Percentiles rank a stretch among this genome's conserved stretches.
Evolutionary conservation across 495 filamentous ascomycete genomes (phyloP).

Genomic region (Aspergillus homomorphus): DNA sequence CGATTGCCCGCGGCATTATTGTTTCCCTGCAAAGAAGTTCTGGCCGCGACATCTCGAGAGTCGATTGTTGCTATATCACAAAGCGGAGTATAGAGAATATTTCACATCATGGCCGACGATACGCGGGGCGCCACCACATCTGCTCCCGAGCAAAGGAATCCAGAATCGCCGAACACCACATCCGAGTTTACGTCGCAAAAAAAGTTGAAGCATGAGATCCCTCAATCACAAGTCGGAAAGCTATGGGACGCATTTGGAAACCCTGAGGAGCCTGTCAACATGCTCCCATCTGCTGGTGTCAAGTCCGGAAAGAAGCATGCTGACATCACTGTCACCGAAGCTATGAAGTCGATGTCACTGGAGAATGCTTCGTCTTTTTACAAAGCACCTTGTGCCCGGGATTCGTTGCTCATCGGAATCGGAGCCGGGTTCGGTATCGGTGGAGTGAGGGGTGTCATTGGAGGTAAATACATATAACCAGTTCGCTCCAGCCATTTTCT

Average conservation of each 20-base stretch:
- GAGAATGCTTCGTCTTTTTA: conserved; percentile 72
- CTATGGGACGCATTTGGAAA: conserved; percentile 51
- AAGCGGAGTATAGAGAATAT: background rate
- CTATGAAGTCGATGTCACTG: conserved; percentile 59
- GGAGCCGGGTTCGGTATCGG: conserved; percentile 71
- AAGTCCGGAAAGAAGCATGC: conserved; percentile 42
- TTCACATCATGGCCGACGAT: conserved; percentile 56
- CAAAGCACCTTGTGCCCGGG: conserved; percentile 77
- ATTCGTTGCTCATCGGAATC: conserved; percentile 80
- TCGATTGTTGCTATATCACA: background rate
- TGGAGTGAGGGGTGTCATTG: conserved; percentile 64
- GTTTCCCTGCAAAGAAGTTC: conserved; percentile 4
- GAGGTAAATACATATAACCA: conserved; percentile 52
- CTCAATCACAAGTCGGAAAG: conserved; percentile 49
- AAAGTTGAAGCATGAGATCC: conserved; percentile 40
- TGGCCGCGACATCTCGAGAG: background rate
- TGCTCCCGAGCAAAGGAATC: conserved; percentile 12
- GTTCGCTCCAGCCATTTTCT: background rate
- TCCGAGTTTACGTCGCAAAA: conserved; percentile 23
- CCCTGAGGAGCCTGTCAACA: conserved; percentile 50
- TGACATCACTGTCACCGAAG: conserved; percentile 57
- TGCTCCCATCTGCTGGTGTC: conserved; percentile 35
- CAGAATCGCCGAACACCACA: conserved; percentile 14
- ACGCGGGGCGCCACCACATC: conserved; percentile 36
- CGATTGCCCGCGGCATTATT: conserved; percentile 13